Percentiles rank a stretch among this genome's conserved stretches.
These are phyloP conservation scores for Acer negundo DNA, from an alignment of 345 rosid genomes.

Conservation along the genomic window DNA sequence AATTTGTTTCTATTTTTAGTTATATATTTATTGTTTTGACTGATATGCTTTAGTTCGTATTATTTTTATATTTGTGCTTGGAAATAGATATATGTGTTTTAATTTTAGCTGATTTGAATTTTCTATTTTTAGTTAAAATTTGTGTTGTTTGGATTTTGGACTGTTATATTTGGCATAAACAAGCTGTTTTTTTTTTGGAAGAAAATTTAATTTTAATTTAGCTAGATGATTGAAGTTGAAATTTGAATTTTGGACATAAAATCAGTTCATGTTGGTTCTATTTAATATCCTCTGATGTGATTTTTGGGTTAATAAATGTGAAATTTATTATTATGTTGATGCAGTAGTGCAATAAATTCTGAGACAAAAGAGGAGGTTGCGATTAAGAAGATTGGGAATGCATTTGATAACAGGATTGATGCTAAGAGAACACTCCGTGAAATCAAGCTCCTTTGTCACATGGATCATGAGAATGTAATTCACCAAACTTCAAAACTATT, in stretches of 20 bases:
- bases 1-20: no score
- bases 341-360: conserved; percentile 77
- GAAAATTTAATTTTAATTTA: background rate
- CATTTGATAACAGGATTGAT: conserved; percentile 87
- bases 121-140: background rate
- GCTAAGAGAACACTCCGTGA: conserved; percentile 93
- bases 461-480: conserved; percentile 89
- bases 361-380: conserved; percentile 88
- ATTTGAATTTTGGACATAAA: background rate
- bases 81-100: background rate
- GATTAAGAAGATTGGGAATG: conserved; percentile 86
- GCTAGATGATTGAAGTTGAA: background rate
- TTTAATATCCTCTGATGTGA: background rate
- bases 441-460: conserved; percentile 89
- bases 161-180: background rate
- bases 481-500: no score
- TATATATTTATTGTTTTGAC: background rate
- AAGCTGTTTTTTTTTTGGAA: background rate
- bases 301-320: background rate
- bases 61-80: background rate
- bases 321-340: background rate
- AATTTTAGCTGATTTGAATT: background rate
- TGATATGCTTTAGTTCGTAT: background rate
- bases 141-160: background rate
- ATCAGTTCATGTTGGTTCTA: background rate